Evolutionary conservation across 2,329 filamentous ascomycete species (phyloP), one percentile per base, ranked within the genome.

Genomic region (Alternaria triticina): DNA sequence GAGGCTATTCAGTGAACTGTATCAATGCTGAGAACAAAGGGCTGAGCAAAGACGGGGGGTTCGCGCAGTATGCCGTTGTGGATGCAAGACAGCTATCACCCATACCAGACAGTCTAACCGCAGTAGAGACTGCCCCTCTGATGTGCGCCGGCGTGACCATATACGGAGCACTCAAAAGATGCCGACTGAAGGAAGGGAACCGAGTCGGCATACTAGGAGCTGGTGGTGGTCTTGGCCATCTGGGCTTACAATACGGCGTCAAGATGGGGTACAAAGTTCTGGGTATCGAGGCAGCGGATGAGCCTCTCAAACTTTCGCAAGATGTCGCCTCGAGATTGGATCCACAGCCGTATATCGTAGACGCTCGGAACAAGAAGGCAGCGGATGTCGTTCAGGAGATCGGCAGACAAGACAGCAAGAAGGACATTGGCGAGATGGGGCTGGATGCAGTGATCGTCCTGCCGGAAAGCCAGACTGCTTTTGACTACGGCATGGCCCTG

Each of bases 391-490:
- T 77, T 6, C 70, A 70, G 33, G 59, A 75, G 17, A 55, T 83
- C 1, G 82, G 81, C 1, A 50, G 59, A n/a, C 76, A 80, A 57
- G 80, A 82, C 57, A 73, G 69, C 27, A 77, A 75, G 65, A 67
- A 59, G 4, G 71, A 80, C 6, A 63, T 67, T 7, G 77, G 70
- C 4, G 80, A 84, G 50, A 82, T 81, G 76, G 84, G 83, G 0
- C 68, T 84, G 17, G 83, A 85, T 66, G 81, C 82, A 1, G 81
- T 83, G 13, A 78, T 85, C 30, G 79, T 84, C 11, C 70, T 85
- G 20, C 82, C 83, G 0, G 83, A 85, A 64, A 82, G 78, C 44
- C 83, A 85, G 66, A 73, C 71, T 10, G 83, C 80, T 0, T 85
- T 85, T 65, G 82, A 85, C 61, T 85, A 83, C 56, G 83, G 82